phyloP scores from a whole-genome alignment of 208 protist species.

The Naegleria lovaniensis region DNA sequence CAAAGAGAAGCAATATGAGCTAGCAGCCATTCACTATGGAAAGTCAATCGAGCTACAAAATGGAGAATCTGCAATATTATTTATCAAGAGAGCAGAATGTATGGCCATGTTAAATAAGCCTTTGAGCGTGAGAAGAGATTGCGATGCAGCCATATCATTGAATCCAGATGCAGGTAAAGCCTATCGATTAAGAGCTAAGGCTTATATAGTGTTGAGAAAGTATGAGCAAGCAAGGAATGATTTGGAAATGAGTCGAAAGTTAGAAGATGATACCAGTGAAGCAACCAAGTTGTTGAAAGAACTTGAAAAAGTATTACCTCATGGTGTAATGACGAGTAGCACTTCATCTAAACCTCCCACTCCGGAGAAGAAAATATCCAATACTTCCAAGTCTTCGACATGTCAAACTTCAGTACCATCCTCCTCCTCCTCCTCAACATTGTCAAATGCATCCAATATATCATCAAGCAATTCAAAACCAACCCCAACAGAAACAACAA shows the following conservation, averaged over 20 bases:
- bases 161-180: slow-evolving; percentile 24
- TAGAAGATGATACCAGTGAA: neutral
- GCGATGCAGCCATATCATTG: neutral
- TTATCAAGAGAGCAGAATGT: slow-evolving; percentile 25
- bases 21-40: slow-evolving; percentile 3
- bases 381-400: no score
- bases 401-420: neutral
- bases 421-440: neutral
- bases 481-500: neutral
- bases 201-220: neutral
- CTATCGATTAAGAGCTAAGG: neutral
- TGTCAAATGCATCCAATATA: neutral
- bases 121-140: slow-evolving; percentile 20
- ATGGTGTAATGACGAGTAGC: neutral
- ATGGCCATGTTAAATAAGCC: neutral
- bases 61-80: slow-evolving; percentile 8
- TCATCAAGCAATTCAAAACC: neutral
- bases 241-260: neutral
- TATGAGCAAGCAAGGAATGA: neutral
- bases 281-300: neutral
- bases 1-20: neutral
- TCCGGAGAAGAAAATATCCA: no score
- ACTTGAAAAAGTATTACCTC: neutral
- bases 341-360: neutral
- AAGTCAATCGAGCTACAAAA: neutral